phyloP scores from a whole-genome alignment of 2,329 filamentous ascomycete genomes.

The Elsinoe batatas region DNA sequence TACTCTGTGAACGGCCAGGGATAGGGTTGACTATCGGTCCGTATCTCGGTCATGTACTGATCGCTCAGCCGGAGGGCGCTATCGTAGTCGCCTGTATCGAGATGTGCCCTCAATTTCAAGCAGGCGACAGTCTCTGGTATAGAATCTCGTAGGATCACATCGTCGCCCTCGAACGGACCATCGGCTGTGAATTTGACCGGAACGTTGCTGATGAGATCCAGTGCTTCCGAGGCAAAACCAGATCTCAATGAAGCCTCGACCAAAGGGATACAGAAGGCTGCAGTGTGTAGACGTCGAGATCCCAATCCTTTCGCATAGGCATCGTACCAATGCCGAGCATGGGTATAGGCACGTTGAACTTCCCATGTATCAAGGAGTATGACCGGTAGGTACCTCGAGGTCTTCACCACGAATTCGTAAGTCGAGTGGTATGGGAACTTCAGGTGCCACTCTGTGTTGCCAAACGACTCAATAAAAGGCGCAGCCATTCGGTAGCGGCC shows the following conservation, averaged over 20 bases:
- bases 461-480: background rate
- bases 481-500: background rate
- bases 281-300: background rate
- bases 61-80: background rate
- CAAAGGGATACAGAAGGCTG: background rate
- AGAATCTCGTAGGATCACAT: no score
- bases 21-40: background rate
- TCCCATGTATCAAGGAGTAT: background rate
- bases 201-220: background rate
- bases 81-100: background rate
- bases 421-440: background rate
- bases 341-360: background rate
- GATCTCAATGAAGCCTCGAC: background rate
- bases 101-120: background rate
- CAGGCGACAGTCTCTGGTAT: background rate
- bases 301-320: background rate
- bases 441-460: background rate
- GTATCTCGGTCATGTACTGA: background rate
- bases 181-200: background rate
- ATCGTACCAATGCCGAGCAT: background rate
- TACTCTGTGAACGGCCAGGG: background rate
- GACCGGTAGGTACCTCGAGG: background rate
- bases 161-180: background rate
- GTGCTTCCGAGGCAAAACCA: background rate
- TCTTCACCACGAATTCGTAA: background rate